A percentile compares a stretch with the other conserved stretches of the same genome.
These are phyloP conservation scores for Quillaja saponaria DNA, from an alignment of 306 rosid genomes.

Conservation along the genomic window DNA sequence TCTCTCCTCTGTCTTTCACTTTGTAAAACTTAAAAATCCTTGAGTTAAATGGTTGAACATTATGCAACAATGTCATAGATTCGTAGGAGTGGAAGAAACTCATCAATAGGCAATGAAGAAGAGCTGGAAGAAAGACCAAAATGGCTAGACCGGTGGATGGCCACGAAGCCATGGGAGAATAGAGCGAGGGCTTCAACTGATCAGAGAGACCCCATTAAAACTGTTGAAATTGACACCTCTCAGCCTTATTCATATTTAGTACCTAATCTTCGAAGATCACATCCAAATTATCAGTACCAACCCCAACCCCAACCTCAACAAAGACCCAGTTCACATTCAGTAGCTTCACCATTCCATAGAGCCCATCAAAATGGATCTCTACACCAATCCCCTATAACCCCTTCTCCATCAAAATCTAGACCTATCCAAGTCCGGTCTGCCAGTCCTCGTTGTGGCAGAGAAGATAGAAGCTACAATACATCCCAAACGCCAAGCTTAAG, in stretches of 20 bases:
- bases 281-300: slow-evolving; percentile 62
- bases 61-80: slow-evolving; percentile 40
- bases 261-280: slow-evolving; percentile 63
- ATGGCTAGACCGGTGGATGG: slow-evolving; percentile 84
- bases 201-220: slow-evolving; percentile 77
- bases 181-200: slow-evolving; percentile 88
- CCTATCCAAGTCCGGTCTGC: slow-evolving; percentile 80
- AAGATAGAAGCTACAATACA: slow-evolving; percentile 59
- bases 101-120: slow-evolving; percentile 80
- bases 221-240: slow-evolving; percentile 83
- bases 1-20: background rate
- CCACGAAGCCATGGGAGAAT: slow-evolving; percentile 81
- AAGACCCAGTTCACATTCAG: slow-evolving; percentile 52
- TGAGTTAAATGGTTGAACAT: slow-evolving; percentile 20
- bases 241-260: slow-evolving; percentile 73
- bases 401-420: slow-evolving; percentile 73
- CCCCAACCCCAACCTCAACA: slow-evolving; percentile 57
- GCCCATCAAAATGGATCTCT: slow-evolving; percentile 47
- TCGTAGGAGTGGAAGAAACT: slow-evolving; percentile 63
- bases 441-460: slow-evolving; percentile 69
- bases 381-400: slow-evolving; percentile 67
- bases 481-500: slow-evolving; percentile 90
- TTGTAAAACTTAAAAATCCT: slow-evolving; percentile 19
- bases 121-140: slow-evolving; percentile 78
- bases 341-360: slow-evolving; percentile 63